A percentile compares a stretch with the other conserved stretches of the same genome.
Conservation (phyloP, 2,329 filamentous ascomycete genomes). For the Ophiostoma montium region DNA sequence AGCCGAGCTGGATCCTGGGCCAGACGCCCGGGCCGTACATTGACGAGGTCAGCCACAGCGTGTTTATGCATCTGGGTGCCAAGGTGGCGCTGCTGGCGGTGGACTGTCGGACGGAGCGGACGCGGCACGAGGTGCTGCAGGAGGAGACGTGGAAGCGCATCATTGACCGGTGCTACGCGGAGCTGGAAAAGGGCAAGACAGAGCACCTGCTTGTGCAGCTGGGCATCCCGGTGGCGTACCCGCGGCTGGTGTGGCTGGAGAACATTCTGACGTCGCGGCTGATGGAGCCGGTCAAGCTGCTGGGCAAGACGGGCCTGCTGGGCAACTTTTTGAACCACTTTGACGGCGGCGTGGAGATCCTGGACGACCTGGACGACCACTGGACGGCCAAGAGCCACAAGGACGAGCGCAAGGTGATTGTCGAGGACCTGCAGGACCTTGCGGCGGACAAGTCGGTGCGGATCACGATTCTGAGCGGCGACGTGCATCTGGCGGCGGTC, state of each 20-base stretch:
- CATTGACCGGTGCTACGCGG: constrained; percentile 70
- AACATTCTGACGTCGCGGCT: constrained; percentile 67
- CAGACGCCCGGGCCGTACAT: constrained; percentile 77
- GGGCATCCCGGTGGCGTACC: constrained; percentile 73
- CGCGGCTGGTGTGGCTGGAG: constrained; percentile 59
- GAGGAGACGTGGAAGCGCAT: constrained; percentile 74
- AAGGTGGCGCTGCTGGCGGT: constrained; percentile 72
- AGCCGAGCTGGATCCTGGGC: constrained; percentile 86
- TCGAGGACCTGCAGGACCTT: constrained; percentile 85
- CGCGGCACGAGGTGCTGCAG: constrained; percentile 64
- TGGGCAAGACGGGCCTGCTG: constrained; percentile 69
- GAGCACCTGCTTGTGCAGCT: constrained; percentile 82
- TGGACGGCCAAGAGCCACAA: constrained; percentile 97
- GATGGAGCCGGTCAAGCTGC: constrained; percentile 79
- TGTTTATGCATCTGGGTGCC: constrained; percentile 73
- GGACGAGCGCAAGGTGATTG: constrained; percentile 68
- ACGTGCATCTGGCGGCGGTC: constrained; percentile 83
- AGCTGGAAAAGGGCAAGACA: constrained; percentile 70
- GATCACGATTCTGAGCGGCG: constrained; percentile 81
- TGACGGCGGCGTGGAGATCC: constrained; percentile 79
- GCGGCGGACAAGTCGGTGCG: constrained; percentile 86
- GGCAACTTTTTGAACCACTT: constrained; percentile 76
- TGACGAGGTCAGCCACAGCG: constrained; percentile 64
- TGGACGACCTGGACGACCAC: constrained; percentile 88
- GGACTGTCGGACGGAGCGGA: constrained; percentile 84